Conservation (phyloP, 106 monocot species). For the Gastrodia elata region DNA sequence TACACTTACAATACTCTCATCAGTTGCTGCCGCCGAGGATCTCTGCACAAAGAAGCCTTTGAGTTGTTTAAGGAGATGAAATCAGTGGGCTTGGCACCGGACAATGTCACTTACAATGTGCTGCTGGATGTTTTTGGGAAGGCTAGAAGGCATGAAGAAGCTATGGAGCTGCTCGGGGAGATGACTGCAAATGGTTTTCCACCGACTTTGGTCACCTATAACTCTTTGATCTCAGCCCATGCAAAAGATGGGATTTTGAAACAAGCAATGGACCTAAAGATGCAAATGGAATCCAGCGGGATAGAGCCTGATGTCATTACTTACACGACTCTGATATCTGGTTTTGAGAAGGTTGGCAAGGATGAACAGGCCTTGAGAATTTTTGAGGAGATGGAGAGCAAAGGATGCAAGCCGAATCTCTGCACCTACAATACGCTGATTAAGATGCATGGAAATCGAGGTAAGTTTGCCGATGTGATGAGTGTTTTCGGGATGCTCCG, state of each 20-base stretch:
- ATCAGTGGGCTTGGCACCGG: constrained; percentile 46
- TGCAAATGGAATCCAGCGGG: constrained; percentile 74
- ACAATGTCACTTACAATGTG: constrained; percentile 85
- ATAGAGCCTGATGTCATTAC: constrained; percentile 82
- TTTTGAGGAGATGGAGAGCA: constrained; percentile 65
- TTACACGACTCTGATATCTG: constrained; percentile 82
- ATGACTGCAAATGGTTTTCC: constrained; percentile 62
- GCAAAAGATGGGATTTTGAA: constrained; percentile 81
- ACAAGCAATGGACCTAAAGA: constrained; percentile 71
- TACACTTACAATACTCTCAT: constrained; percentile 96
- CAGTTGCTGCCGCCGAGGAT: constrained; percentile 68
- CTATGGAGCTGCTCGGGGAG: constrained; percentile 45
- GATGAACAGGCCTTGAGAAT: constrained; percentile 47
- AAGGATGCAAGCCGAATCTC: constrained; percentile 66
- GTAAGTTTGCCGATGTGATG: constrained; percentile 83
- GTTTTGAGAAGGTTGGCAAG: constrained; percentile 87
- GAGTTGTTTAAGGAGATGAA: constrained; percentile 79
- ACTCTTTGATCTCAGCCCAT: constrained; percentile 75
- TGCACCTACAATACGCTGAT: constrained; percentile 93
- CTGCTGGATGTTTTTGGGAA: constrained; percentile 92
- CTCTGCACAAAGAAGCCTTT: constrained; percentile 54
- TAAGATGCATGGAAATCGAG: constrained; percentile 79
- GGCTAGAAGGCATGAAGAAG: constrained; percentile 63
- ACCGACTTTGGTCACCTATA: constrained; percentile 71
- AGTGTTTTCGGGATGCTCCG: constrained; percentile 65